These are phyloP conservation scores for Calocera cornea DNA, from an alignment of 768 basidiomycete species.

Conservation along the genomic window DNA sequence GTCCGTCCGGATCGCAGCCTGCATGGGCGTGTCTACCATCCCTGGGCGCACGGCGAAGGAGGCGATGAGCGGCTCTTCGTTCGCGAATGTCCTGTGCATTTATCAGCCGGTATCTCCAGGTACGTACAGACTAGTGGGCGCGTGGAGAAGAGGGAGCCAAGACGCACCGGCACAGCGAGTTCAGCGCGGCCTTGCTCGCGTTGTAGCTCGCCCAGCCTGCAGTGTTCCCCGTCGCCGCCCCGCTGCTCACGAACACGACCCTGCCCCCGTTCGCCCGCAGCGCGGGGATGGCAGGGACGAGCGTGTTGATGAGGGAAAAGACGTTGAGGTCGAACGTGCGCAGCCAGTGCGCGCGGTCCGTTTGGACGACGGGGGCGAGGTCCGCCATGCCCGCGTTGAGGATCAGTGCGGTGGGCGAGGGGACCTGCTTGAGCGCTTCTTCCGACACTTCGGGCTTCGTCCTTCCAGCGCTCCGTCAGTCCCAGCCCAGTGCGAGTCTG, in stretches of 20 bases:
- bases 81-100: constrained; percentile 53
- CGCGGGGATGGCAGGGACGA: constrained; percentile 53
- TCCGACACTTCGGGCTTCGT: constrained; percentile 42
- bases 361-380: constrained; percentile 28
- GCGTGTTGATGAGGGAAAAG: constrained; percentile 62
- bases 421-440: constrained; percentile 42
- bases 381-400: constrained; percentile 75
- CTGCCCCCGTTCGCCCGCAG: constrained; percentile 51
- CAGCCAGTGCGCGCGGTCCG: constrained; percentile 15
- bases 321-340: constrained; percentile 67
- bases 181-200: constrained; percentile 80
- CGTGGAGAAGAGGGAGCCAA: not conserved
- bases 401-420: constrained; percentile 58
- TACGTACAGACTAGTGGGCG: not conserved
- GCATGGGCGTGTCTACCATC: constrained; percentile 85
- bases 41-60: constrained; percentile 76
- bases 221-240: constrained; percentile 54
- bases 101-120: not conserved
- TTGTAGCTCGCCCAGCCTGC: constrained; percentile 72
- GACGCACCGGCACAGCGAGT: constrained; percentile 58
- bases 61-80: constrained; percentile 64
- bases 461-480: constrained; percentile 27
- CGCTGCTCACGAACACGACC: constrained; percentile 75
- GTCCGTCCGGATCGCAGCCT: constrained; percentile 38
- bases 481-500: not conserved